Conservation (phyloP, 1,284 basidiomycete genomes). For the Papiliotrema fonsecae region DNA sequence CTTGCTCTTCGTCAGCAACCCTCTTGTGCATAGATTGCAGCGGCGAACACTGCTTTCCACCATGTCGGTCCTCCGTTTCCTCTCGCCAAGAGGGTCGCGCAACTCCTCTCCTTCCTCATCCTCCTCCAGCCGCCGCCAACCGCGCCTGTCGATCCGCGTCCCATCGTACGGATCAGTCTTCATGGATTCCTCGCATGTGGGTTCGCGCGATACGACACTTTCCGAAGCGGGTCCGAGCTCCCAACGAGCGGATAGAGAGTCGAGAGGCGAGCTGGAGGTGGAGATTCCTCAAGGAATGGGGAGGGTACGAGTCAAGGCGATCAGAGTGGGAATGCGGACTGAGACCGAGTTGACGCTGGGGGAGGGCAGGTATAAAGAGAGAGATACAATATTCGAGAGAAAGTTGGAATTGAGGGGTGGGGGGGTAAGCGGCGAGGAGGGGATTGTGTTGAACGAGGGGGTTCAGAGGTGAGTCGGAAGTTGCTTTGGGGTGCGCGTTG, state of each 20-base stretch:
- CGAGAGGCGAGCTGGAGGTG: slow-evolving; percentile 13
- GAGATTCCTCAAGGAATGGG: slow-evolving; percentile 6
- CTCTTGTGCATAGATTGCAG: no score
- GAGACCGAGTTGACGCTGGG: slow-evolving; percentile 14
- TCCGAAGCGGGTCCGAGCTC: neutral
- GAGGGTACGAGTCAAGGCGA: slow-evolving; percentile 6
- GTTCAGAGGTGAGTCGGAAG: slow-evolving; percentile 15
- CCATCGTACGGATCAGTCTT: slow-evolving; percentile 15
- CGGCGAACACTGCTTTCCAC: no score
- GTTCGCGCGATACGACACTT: neutral
- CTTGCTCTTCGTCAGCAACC: no score
- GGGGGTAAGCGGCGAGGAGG: slow-evolving; percentile 18
- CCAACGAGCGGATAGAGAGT: slow-evolving; percentile 9
- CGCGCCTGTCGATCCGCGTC: slow-evolving; percentile 10
- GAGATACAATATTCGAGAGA: slow-evolving; percentile 22
- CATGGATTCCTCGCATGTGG: slow-evolving; percentile 11
- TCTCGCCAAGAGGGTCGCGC: neutral
- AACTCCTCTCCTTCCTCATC: slow-evolving; percentile 1
- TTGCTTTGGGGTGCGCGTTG: no score
- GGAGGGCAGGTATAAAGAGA: slow-evolving; percentile 14
- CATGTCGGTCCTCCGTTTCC: slow-evolving; percentile 5
- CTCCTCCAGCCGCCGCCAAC: neutral
- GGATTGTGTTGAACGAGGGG: slow-evolving; percentile 20
- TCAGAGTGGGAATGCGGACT: slow-evolving; percentile 19
- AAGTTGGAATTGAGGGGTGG: slow-evolving; percentile 18